Evolutionary conservation across 2,329 filamentous ascomycete genomes (phyloP), one percentile per base, ranked within the genome.

Genomic region (Rhinocladiella similis): DNA sequence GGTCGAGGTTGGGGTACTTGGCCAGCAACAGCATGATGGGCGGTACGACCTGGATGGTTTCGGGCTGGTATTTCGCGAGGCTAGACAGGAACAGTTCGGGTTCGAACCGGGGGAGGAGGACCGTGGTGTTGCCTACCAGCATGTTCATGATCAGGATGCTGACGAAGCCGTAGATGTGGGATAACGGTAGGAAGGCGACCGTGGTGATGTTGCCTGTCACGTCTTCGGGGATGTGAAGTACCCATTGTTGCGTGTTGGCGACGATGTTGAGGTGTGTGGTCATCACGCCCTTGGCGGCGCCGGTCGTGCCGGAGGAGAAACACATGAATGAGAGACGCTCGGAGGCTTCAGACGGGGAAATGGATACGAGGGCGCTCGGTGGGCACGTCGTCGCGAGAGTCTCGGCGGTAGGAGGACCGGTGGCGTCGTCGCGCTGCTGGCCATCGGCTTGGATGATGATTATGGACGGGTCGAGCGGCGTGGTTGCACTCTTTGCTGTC

Each of bases 281-380:
- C 72, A 89, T 85, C 12, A 94, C 90, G 12, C 91, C 91, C 70
- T 95, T 95, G 9, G 90, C 89, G 5, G 90, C 79, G 5, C 91
- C 90, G 0, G 91, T 95, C 1, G 88, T 92, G 9, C 90, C 75
- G 39, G 70, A 73, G 60, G 85, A 89, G 72, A 93, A 95, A 71
- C 94, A 94, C 61, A 95, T 81, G 29, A 84, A 86, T 64, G 86
- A 47, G 4, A 61, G 36, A 7, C 56, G 59, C n/a, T 58, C 55
- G 6, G 45, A 22, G 20, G 59, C 48, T 51, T 61, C 59, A 22
- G 22, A 48, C 0, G 90, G 83, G 49, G 88, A 78, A 14, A 93
- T 81, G 63, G 83, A 83, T 1, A 82, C 85, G n/a, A 61, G 53
- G 5, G 49, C 47, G 18, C 43, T 59, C 20, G 55, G n/a, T 13